Percentiles rank a stretch among this genome's conserved stretches.
These are phyloP conservation scores for Candida pseudofarinosa DNA, from an alignment of 805 yeast species.

Conservation along the genomic window DNA sequence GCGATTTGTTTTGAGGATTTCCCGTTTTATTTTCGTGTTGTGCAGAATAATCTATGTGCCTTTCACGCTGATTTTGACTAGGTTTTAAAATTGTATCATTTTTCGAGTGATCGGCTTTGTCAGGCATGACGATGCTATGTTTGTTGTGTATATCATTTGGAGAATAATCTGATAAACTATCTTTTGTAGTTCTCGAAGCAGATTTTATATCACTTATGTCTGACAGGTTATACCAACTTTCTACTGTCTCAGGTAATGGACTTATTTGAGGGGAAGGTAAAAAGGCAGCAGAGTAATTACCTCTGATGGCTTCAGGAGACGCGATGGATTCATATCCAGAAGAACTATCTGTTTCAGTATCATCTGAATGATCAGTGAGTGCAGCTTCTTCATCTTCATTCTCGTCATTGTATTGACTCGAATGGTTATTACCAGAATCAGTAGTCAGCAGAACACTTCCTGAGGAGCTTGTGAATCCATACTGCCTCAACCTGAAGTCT, in stretches of 20 bases:
- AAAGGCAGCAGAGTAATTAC: conserved; percentile 29
- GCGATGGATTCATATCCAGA: conserved; percentile 18
- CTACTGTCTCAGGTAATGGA: conserved; percentile 19
- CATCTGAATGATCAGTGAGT: conserved; percentile 17
- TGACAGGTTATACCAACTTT: neutral
- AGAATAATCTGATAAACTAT: neutral
- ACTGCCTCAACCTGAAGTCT: conserved; percentile 27
- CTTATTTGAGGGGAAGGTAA: conserved; percentile 41
- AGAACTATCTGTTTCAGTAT: conserved; percentile 5
- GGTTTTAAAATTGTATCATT: neutral
- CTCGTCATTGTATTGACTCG: conserved; percentile 1
- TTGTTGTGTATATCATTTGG: neutral
- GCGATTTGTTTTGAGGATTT: neutral
- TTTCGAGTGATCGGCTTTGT: neutral
- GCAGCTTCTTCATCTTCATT: conserved; percentile 10
- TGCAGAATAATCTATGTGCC: neutral
- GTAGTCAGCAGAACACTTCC: neutral
- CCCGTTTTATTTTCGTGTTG: neutral
- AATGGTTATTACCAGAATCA: conserved; percentile 1
- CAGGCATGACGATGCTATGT: neutral
- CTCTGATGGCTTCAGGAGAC: conserved; percentile 27
- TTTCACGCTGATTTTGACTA: neutral
- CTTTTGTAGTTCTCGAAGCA: neutral
- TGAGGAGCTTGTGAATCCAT: conserved; percentile 1
- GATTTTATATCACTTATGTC: neutral